phyloP scores from a whole-genome alignment of 2,329 filamentous ascomycete species.

The Penicillium sp. region DNA sequence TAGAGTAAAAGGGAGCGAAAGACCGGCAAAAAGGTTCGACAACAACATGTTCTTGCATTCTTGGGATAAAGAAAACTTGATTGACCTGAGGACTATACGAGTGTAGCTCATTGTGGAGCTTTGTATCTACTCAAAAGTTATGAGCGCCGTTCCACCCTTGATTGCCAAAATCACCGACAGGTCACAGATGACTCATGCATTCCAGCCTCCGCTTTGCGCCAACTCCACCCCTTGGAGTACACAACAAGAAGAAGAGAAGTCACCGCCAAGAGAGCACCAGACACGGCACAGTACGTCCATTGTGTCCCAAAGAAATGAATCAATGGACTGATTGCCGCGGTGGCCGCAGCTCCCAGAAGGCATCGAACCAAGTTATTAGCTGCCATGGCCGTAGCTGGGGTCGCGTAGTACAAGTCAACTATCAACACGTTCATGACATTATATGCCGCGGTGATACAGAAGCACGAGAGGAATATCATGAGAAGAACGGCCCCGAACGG shows the following conservation, averaged over 20 bases:
- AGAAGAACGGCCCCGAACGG: conserved; percentile 31
- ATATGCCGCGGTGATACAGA: conserved; percentile 42
- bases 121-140: neutral
- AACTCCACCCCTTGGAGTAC: conserved; percentile 21
- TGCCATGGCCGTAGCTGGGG: conserved; percentile 35
- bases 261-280: conserved; percentile 7
- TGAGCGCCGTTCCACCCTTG: neutral
- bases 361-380: conserved; percentile 38
- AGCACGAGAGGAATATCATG: conserved; percentile 38
- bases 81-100: neutral
- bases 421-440: conserved; percentile 50
- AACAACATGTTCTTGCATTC: neutral
- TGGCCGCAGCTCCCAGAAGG: conserved; percentile 33
- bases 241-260: conserved; percentile 22
- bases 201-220: conserved; percentile 15
- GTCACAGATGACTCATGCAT: neutral
- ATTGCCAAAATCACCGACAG: neutral
- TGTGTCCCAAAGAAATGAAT: conserved; percentile 18
- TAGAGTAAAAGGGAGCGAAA: neutral
- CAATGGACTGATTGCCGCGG: conserved; percentile 27
- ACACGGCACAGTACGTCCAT: conserved; percentile 22
- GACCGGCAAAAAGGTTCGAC: neutral
- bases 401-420: conserved; percentile 43
- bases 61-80: too few species aligned
- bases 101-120: neutral